A percentile compares a stretch with the other conserved stretches of the same genome.
phyloP scores from a whole-genome alignment of 495 filamentous ascomycete genomes.

The Pseudomonodictys pantanalensis region DNA sequence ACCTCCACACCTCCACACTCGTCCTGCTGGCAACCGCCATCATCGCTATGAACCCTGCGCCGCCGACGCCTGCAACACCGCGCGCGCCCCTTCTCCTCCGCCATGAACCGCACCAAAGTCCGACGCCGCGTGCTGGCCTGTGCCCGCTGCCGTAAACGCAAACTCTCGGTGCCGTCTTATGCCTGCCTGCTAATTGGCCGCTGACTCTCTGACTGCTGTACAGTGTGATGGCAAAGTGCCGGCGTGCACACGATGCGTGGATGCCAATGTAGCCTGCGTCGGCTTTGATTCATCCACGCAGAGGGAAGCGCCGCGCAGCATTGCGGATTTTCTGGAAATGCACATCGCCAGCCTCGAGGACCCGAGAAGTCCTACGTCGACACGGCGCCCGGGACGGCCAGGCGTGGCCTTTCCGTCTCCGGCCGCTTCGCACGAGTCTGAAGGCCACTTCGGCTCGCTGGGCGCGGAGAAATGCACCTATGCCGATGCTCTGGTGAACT shows the following conservation, averaged over 20 bases:
- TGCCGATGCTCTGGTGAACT: conserved; percentile 18
- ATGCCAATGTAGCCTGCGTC: conserved; percentile 17
- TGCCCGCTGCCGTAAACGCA: conserved; percentile 22
- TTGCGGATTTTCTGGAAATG: conserved; percentile 19
- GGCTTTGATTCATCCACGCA: conserved; percentile 25
- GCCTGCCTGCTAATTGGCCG: background rate
- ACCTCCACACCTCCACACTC: background rate
- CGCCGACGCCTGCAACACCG: background rate
- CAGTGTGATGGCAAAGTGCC: conserved; percentile 28
- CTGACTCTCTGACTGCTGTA: conserved; percentile 2
- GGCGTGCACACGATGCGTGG: conserved; percentile 17
- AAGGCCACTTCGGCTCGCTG: background rate
- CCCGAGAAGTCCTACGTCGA: conserved; percentile 2
- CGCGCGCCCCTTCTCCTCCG: background rate
- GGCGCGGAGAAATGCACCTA: conserved; percentile 13
- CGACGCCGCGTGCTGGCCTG: conserved; percentile 26
- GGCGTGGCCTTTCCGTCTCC: conserved; percentile 9
- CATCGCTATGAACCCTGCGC: conserved; percentile 8
- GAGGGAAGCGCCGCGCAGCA: conserved; percentile 20
- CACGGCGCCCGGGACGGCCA: background rate
- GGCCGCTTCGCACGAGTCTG: conserved; percentile 16
- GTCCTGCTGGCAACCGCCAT: background rate
- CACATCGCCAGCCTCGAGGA: conserved; percentile 21
- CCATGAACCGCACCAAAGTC: conserved; percentile 24
- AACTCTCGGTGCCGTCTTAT: conserved; percentile 18